Evolutionary conservation across 129 eudicot species (phyloP), one percentile per base, ranked within the genome.

Genomic region (Arctium lappa): DNA sequence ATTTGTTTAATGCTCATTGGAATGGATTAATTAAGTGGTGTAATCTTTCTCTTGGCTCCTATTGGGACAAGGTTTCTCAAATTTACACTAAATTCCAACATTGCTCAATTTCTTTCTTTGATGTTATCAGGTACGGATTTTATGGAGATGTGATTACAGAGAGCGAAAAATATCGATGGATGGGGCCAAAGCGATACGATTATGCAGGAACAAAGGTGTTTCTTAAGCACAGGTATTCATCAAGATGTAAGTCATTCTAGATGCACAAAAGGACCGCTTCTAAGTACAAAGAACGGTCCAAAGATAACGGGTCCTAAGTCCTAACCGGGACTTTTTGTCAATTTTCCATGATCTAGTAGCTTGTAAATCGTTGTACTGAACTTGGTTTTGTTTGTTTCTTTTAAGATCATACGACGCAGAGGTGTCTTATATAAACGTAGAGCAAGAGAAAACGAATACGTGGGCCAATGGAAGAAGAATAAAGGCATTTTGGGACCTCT

Each of bases 151-250:
- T 94, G 74, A 94, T 92, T 39, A 88, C 91, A 11, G 94, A 94
- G 84, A 94, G 98, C 68, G 98, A 94, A 76, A 94, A 89, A 77
- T 91, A 88, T 73, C 88, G 98, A 62, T 94, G 98, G 98, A 94
- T 94, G 98, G 97, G 98, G 33, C 97, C 98, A 3, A 89, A 83
- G 74, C 85, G 98, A 80, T 94, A 94, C 82, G 98, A 94, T 91
- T 92, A 89, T 87, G 95, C 98, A 16, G 96, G 98, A 79, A 94
- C 98, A 9, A 88, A 90, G 76, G 98, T 92, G 81, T 94, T 92
- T 84, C 91, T 94, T 60, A 89, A 85, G 53, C 94, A 91, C 87
- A 90, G 91, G 98, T 94, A 89, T 74, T 76, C 66, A 62, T 53
- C 68, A 53, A 53, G 65, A 53, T 50, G 63, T 15, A 50, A 50